Base-by-base conservation (phyloP, 106 monocot species). In the Dioscorea alata region DNA sequence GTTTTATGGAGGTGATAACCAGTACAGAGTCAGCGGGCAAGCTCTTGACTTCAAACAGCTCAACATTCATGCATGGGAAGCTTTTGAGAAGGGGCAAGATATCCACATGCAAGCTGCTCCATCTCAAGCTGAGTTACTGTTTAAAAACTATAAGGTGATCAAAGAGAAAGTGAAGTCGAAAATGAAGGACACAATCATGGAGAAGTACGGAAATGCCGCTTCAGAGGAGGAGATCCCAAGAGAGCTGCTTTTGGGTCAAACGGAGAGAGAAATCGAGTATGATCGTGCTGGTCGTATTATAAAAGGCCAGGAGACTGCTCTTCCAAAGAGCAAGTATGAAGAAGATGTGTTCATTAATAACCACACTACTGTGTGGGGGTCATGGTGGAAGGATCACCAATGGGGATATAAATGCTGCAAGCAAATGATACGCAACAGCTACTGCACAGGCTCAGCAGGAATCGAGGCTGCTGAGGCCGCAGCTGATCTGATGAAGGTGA, bases 101-200 rank as follows among this genome's bases (percentile, higher is more conserved):
- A 87, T 92, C 52, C 92, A 99, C 75, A 92, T 99, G 97, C 97
- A 99, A 77, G 97, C 97, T 75, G 97, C 97, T 60, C 97, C 97
- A 31, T 92, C 92, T 74, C 97, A 99, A 75, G 97, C 97, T 63
- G 92, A 99, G 63, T 64, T 90, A 19, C 65, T 92, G 16, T 86
- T 76, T 62, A 85, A 83, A 70, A 92, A 92, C 73, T 99, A 76
- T 73, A 87, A 90, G 80, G 54, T 92, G 32, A 83, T 79, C 5
- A 99, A 92, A 66, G 92, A 87, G 12, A 92, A 89, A 48, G 68
- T 99, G 78, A 92, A 90, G 70, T 77, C 78, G 15, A 64, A 76
- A 65, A 87, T 74, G 4, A 99, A 90, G 64, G 97, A 99, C 15
- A 75, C 76, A 4, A 90, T 92, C 48, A 83, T 92, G 88, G 89